Evolutionary conservation across 805 yeast genomes (phyloP), one percentile per base, ranked within the genome.

Genomic region (Metschnikowia proteae): DNA sequence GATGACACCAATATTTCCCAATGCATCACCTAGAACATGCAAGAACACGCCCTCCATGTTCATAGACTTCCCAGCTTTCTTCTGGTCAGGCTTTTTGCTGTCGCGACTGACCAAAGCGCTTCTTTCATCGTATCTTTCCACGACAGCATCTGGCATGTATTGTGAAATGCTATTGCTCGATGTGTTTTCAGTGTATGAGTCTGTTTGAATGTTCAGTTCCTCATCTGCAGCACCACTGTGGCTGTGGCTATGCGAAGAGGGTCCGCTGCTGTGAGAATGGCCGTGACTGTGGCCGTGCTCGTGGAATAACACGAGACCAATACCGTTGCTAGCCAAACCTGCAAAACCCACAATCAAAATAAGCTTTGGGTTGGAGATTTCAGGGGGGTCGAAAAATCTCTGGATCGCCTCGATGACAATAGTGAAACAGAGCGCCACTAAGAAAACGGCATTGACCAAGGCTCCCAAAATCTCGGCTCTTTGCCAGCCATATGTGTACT

Each of bases 391-490:
- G 45, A 92, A 73, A 54, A 92, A 81, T 62, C 99, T 79, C 69
- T 91, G 97, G 50, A 92, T 70, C 5, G 98, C 97, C 68, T 92
- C 99, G 53, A 94, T 82, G 58, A 88, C 80, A 56, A 92, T 94
- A 29, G 97, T 84, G 62, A 94, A 84, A 64, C 99, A 92, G 53
- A 92, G 76, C 0, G 98, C 98, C 55, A 94, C 74, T 55, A 92
- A 67, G 60, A 94, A 94, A 7, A 94, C 97, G 3, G 97, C 97
- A 63, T 92, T 92, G 56, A 92, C 80, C 51, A 92, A 76, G 6
- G 98, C 99, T 48, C 99, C 99, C 52, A 92, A 75, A 46, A 92
- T 91, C 67, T 92, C 99, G 4, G 98, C 98, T 57, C 99, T 78
- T 66, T 92, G 96, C 96, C 97, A 89, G 13, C 99, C 99, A 61